Percentiles rank a stretch among this genome's conserved stretches.
phyloP scores from a whole-genome alignment of 1,139 yeast genomes.

The Nakaseomyces glabratus region DNA sequence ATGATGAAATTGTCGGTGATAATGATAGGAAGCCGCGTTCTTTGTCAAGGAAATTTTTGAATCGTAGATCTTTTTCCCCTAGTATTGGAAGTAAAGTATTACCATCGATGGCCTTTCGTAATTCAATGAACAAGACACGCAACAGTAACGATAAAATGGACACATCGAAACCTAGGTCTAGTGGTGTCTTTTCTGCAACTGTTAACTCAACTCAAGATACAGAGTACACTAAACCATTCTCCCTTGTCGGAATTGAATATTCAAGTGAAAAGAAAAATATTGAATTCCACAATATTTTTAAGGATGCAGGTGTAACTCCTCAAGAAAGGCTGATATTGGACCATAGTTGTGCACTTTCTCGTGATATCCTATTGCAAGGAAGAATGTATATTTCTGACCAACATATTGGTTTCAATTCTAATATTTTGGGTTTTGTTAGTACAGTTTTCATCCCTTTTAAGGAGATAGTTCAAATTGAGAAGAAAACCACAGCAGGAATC shows the following conservation, averaged over 20 bases:
- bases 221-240: constrained; percentile 14
- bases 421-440: constrained; percentile 67
- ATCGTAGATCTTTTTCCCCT: constrained; percentile 28
- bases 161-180: constrained; percentile 12
- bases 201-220: constrained; percentile 15
- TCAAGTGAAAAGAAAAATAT: constrained; percentile 42
- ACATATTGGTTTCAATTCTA: constrained; percentile 59
- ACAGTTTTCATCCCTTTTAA: constrained; percentile 55
- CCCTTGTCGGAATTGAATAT: constrained; percentile 27
- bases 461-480: constrained; percentile 64
- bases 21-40: constrained; percentile 23
- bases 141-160: constrained; percentile 12
- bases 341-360: constrained; percentile 61
- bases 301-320: constrained; percentile 39
- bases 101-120: constrained; percentile 20
- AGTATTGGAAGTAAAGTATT: constrained; percentile 22
- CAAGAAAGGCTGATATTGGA: constrained; percentile 53
- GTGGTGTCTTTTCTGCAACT: constrained; percentile 16
- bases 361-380: constrained; percentile 67
- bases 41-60: constrained; percentile 21
- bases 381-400: constrained; percentile 53
- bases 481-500: constrained; percentile 61
- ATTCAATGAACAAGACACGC: constrained; percentile 18
- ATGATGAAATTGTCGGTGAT: constrained; percentile 12
- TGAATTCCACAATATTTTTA: constrained; percentile 57